These are phyloP conservation scores for Mycena latifolia DNA, from an alignment of 768 basidiomycete genomes.

Conservation along the genomic window DNA sequence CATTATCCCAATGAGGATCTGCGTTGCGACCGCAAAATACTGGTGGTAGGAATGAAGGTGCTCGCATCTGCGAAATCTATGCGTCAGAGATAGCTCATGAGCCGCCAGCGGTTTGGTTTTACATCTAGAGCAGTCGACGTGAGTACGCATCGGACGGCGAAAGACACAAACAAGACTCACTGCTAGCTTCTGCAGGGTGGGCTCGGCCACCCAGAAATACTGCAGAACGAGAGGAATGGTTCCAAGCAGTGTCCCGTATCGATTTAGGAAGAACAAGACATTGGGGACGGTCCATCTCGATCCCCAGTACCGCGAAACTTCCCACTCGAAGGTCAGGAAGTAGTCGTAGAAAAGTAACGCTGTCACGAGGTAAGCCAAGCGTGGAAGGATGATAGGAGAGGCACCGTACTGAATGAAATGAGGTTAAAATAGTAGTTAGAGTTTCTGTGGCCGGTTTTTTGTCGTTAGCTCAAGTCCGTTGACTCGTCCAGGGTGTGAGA, in stretches of 20 bases:
- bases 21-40: conserved; percentile 27
- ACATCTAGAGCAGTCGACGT: neutral
- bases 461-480: neutral
- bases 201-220: conserved; percentile 25
- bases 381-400: neutral
- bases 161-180: conserved; percentile 13
- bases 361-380: neutral
- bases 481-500: no score
- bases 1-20: conserved; percentile 31
- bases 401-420: conserved; percentile 4
- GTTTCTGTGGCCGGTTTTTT: conserved; percentile 10
- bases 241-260: conserved; percentile 30
- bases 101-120: neutral
- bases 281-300: neutral
- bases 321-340: conserved; percentile 24
- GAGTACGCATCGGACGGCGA: neutral
- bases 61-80: neutral
- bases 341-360: conserved; percentile 28
- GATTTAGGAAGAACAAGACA: conserved; percentile 31
- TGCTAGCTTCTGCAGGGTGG: conserved; percentile 14
- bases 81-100: neutral
- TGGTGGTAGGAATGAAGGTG: conserved; percentile 26
- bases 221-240: conserved; percentile 21
- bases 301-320: conserved; percentile 29
- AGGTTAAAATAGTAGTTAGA: conserved; percentile 23